These are phyloP conservation scores for Dendrobium officinale DNA, from an alignment of 106 monocot species.

Conservation along the genomic window DNA sequence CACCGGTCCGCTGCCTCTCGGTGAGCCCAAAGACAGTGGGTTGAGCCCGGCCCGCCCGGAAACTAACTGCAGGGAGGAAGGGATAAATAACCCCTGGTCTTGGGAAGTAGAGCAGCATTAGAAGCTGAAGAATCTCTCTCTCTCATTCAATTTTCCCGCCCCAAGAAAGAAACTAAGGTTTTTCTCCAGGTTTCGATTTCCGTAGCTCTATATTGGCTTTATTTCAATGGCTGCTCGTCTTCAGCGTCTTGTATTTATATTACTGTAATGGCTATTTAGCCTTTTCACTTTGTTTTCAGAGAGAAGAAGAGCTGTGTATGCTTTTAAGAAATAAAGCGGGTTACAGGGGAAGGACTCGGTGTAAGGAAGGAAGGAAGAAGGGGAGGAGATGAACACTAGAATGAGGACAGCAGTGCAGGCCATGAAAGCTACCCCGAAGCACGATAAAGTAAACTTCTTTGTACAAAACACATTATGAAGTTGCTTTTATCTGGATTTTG, in stretches of 20 bases:
- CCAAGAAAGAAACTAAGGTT: background rate
- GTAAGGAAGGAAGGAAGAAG: background rate
- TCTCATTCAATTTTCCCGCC: background rate
- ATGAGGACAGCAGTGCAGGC: conserved; percentile 22
- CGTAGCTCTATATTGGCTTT: background rate
- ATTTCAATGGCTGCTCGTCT: background rate
- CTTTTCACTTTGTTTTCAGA: background rate
- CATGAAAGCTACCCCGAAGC: conserved; percentile 40
- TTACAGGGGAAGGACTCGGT: background rate
- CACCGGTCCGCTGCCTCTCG: background rate
- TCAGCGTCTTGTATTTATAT: background rate
- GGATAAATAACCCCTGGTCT: background rate
- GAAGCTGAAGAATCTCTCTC: background rate
- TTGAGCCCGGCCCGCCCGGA: background rate
- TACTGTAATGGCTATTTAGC: background rate
- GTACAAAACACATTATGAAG: background rate
- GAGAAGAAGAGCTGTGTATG: background rate
- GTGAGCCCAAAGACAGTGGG: background rate
- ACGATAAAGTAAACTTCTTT: conserved; percentile 43
- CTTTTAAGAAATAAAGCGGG: background rate
- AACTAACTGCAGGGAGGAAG: background rate
- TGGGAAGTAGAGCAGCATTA: background rate
- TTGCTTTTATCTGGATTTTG: conserved; percentile 8
- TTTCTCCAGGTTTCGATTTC: background rate
- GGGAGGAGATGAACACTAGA: conserved; percentile 12